Percentiles rank a stretch among this genome's conserved stretches.
These are phyloP conservation scores for Heliocybe sulcata DNA, from an alignment of 1,284 basidiomycete genomes.

Conservation along the genomic window DNA sequence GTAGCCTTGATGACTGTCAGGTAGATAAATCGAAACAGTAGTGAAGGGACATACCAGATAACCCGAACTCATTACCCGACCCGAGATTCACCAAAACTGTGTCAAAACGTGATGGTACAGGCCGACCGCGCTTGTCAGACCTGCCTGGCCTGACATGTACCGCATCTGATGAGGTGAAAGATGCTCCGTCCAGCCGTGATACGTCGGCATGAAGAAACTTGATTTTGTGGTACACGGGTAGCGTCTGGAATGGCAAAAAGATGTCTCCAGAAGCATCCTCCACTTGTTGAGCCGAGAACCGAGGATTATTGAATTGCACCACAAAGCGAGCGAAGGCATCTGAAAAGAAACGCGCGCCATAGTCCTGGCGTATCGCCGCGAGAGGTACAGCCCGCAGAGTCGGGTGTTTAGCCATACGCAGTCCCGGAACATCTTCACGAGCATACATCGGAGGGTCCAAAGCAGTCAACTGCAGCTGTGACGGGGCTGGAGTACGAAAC, in stretches of 20 bases:
- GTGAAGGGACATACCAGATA: neutral
- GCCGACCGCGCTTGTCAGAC: conserved; percentile 4
- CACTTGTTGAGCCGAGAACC: conserved; percentile 8
- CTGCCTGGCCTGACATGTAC: conserved; percentile 16
- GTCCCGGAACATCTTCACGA: neutral
- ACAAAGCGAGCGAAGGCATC: conserved; percentile 13
- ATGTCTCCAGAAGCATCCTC: conserved; percentile 10
- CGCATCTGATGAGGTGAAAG: conserved; percentile 12
- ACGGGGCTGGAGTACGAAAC: neutral
- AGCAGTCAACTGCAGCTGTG: no score
- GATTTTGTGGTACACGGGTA: conserved; percentile 19
- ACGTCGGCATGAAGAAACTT: conserved; percentile 11
- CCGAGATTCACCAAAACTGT: conserved; percentile 12
- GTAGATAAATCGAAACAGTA: neutral
- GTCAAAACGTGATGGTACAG: conserved; percentile 13
- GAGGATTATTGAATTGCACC: conserved; percentile 9
- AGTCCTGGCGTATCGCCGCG: conserved; percentile 2
- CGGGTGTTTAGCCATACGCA: neutral
- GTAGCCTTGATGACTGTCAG: conserved; percentile 10
- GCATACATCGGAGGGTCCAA: no score
- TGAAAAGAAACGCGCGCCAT: conserved; percentile 8
- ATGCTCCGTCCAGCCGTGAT: neutral
- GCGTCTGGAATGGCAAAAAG: conserved; percentile 11
- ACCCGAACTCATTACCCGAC: neutral
- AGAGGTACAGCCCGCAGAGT: conserved; percentile 2